A percentile compares a stretch with the other conserved stretches of the same genome.
These are phyloP conservation scores for Isatis lusitanica DNA, from an alignment of 441 rosid genomes.

Conservation along the genomic window DNA sequence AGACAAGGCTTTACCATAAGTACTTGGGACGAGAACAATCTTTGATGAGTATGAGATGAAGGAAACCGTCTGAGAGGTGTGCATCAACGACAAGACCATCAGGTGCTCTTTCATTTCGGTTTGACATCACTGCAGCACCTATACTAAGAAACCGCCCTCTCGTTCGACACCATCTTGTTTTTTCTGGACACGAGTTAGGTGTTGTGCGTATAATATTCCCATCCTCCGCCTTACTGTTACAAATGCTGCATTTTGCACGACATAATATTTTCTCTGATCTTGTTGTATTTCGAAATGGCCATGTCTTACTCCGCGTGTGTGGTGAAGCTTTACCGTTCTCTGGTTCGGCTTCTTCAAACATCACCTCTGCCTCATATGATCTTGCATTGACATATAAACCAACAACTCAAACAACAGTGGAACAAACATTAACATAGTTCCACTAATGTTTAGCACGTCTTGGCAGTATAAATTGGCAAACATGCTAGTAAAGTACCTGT, in stretches of 20 bases:
- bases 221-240: constrained; percentile 45
- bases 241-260: constrained; percentile 65
- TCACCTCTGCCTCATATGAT: constrained; percentile 86
- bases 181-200: constrained; percentile 43
- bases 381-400: constrained; percentile 40
- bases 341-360: constrained; percentile 59
- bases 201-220: constrained; percentile 16
- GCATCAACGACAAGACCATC: constrained; percentile 98
- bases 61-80: constrained; percentile 88
- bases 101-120: constrained; percentile 88
- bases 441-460: not conserved
- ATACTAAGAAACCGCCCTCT: constrained; percentile 77
- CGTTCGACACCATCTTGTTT: constrained; percentile 57
- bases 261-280: constrained; percentile 66
- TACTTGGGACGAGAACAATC: constrained; percentile 83
- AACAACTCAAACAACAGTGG: not conserved
- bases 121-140: constrained; percentile 88
- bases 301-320: constrained; percentile 40
- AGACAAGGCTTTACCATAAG: constrained; percentile 56
- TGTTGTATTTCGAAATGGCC: constrained; percentile 37
- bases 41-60: constrained; percentile 82
- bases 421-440: not conserved
- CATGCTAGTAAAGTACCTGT: constrained; percentile 50
- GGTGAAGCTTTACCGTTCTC: constrained; percentile 41
- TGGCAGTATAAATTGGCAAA: not conserved